Base-by-base conservation (phyloP, 2,329 filamentous ascomycete genomes). In the Penicillium polonicum region DNA sequence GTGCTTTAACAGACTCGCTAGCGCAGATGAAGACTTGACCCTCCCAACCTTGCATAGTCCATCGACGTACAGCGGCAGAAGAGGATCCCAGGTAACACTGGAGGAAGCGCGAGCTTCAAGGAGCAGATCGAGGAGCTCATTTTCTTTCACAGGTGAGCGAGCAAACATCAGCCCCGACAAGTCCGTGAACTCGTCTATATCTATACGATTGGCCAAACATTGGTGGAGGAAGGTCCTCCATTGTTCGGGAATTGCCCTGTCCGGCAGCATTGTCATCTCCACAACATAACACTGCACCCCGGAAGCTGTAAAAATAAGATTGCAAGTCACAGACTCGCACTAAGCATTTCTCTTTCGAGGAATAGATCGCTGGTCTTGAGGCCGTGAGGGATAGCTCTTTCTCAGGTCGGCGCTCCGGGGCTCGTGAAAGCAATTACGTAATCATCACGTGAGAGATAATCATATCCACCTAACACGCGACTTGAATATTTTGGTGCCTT, bases 51-150 rank as follows among this genome's bases (percentile, higher is more conserved):
- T 74, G 55, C 71, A 73, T 15, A 78, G 60, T 35, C 68, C 67
- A 56, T 77, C 74, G 36, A 76, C 68, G 63, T 78, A 78, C 15
- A 74, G 64, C 10, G 76, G 76, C 55, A 77, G 64, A 35, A 77
- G 60, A n/a, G 76, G 76, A 57, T 78, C 76, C 74, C 75, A 78
- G 43, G 70, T 67, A 52, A 75, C 63, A 36, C 63, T 66, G 7
- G 72, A 70, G 23, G 66, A 60, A 6, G 67, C 60, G 38, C 71
- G 72, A n/a, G 70, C 67, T 38, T 72, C 69, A 2, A 77, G 61
- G 36, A 78, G 60, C 6, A 71, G 59, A 56, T 76, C 71, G 3
- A 77, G 58, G 13, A 78, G 64, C 36, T 67, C 57, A n/a, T 60
- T 57, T 45, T 72, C 70, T 1, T 70, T 59, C 31, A 78, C 61